Conservation (phyloP, 345 rosid genomes). For the Moricandia moricandioides region DNA sequence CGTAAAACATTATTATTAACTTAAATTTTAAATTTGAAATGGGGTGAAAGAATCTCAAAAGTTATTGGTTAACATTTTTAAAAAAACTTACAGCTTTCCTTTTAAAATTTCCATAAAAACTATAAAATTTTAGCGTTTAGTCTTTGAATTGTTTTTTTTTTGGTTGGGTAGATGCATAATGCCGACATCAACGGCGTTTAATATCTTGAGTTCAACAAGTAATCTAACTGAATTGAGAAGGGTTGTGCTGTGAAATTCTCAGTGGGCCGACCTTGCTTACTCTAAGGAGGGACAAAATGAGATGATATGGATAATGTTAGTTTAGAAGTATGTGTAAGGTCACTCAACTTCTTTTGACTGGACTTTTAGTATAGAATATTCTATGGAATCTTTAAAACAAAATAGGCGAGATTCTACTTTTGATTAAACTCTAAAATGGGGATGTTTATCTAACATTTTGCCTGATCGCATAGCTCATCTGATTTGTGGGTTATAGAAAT, state of each 20-base stretch:
- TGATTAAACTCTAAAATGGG: background rate
- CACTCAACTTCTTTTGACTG: conserved; percentile 4
- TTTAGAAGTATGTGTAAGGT: conserved; percentile 1
- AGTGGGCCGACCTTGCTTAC: conserved; percentile 32
- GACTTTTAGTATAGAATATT: conserved; percentile 17
- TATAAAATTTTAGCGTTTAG: background rate
- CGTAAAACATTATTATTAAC: background rate
- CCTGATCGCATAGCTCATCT: background rate
- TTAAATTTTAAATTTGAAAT: background rate
- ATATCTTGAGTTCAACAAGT: background rate
- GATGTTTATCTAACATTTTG: background rate
- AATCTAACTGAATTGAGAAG: background rate
- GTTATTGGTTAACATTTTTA: background rate
- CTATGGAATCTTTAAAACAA: background rate
- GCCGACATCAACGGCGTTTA: background rate
- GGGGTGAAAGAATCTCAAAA: background rate
- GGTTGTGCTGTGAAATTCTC: conserved; percentile 14
- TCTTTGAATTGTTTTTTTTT: background rate
- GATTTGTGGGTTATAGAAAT: background rate
- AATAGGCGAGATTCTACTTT: background rate
- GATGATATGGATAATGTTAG: conserved; percentile 8
- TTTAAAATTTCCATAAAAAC: background rate
- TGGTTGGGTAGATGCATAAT: background rate
- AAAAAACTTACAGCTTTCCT: background rate
- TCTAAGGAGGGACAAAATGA: background rate